A percentile compares a stretch with the other conserved stretches of the same genome.
These are phyloP conservation scores for Sclerotinia subarctica DNA, from an alignment of 2,329 filamentous ascomycete genomes.

Conservation along the genomic window DNA sequence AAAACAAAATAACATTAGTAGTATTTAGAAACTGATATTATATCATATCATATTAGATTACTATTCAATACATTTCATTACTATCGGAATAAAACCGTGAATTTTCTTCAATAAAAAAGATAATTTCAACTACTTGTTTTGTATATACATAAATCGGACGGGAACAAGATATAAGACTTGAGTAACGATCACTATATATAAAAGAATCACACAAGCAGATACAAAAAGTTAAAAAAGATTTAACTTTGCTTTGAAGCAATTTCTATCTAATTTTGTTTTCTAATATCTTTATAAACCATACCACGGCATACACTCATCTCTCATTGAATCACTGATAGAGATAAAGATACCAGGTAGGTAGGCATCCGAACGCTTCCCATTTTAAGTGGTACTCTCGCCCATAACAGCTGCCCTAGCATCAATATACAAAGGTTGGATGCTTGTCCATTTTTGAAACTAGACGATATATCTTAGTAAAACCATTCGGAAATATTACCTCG, in stretches of 20 bases:
- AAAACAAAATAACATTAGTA: no score
- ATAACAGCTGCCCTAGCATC: slow-evolving; percentile 63
- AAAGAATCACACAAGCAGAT: not conserved
- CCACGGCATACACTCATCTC: not conserved
- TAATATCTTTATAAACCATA: not conserved
- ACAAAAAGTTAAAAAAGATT: not conserved
- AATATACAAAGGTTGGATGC: slow-evolving; percentile 68
- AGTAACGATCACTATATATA: not conserved
- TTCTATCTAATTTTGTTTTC: not conserved
- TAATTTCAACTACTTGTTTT: not conserved
- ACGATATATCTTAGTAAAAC: not conserved
- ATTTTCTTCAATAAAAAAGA: not conserved
- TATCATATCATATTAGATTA: no score
- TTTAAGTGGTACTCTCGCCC: slow-evolving; percentile 23
- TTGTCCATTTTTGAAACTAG: slow-evolving; percentile 81
- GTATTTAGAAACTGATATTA: no score
- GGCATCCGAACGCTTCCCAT: not conserved
- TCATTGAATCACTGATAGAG: not conserved
- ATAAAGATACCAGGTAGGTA: not conserved
- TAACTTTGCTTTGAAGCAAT: not conserved
- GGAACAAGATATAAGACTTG: not conserved
- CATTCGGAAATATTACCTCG: slow-evolving; percentile 30
- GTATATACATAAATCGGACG: not conserved
- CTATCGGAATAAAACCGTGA: no score
- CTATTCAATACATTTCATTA: no score